These are phyloP conservation scores for Fusarium sp. DNA, from an alignment of 2,329 filamentous ascomycete genomes.

Conservation along the genomic window DNA sequence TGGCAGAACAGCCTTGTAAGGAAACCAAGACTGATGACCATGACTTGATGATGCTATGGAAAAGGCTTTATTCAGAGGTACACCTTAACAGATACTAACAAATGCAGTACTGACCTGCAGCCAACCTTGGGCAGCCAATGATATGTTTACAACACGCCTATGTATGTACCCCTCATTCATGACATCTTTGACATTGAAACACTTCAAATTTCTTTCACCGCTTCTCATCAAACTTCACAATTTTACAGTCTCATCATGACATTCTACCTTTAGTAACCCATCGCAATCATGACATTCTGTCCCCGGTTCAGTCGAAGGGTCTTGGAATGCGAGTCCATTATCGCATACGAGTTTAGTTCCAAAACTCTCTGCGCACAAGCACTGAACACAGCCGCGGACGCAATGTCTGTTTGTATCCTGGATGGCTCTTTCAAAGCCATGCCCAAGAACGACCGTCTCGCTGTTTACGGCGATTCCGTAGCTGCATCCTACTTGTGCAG, in stretches of 20 bases:
- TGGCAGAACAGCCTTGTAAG: too few species aligned
- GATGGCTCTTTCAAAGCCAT: rapidly evolving
- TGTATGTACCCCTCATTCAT: not conserved
- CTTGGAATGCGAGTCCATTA: not conserved
- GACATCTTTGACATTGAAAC: not conserved
- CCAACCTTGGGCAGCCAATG: not conserved
- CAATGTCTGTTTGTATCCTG: not conserved
- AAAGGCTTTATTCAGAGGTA: not conserved
- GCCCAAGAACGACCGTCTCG: not conserved
- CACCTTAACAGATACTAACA: not conserved
- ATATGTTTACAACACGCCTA: not conserved
- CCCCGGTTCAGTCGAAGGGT: not conserved
- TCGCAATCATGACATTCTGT: not conserved
- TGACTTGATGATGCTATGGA: too few species aligned
- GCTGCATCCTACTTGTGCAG: not conserved
- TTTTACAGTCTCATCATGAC: too few species aligned
- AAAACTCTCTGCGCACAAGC: not conserved
- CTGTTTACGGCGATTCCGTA: not conserved
- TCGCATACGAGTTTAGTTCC: not conserved
- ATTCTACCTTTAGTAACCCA: rapidly evolving
- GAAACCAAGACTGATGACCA: too few species aligned
- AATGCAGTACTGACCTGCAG: not conserved
- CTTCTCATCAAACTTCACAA: not conserved
- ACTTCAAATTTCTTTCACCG: not conserved
- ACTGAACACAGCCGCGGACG: not conserved